phyloP scores from a whole-genome alignment of 108 stramenopile species.

The Nitzschia sp. region DNA sequence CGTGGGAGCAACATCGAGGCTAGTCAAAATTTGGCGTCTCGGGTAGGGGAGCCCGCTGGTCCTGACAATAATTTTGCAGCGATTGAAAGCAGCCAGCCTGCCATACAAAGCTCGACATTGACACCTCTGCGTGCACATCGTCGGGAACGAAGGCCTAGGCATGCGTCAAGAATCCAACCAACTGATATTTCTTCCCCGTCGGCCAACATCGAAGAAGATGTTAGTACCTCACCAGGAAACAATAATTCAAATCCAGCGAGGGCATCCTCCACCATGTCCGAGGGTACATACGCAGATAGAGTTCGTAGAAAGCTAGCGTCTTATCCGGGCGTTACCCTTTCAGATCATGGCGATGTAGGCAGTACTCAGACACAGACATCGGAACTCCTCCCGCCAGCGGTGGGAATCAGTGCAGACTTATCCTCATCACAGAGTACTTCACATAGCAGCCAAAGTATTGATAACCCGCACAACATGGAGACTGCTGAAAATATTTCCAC shows the following conservation, averaged over 20 bases:
- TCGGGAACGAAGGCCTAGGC: not conserved
- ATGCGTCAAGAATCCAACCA: not conserved
- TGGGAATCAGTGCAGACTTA: not conserved
- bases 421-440: not conserved
- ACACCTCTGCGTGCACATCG: not conserved
- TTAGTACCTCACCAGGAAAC: not conserved
- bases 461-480: not conserved
- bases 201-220: too few species aligned
- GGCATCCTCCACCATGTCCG: too few species aligned
- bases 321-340: not conserved
- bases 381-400: not conserved
- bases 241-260: not conserved
- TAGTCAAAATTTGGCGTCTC: not conserved
- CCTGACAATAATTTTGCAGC: too few species aligned
- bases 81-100: not conserved
- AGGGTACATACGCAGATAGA: not conserved
- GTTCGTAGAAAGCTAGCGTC: not conserved
- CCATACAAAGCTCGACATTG: not conserved
- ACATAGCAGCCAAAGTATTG: not conserved
- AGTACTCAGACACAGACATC: not conserved
- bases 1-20: not conserved
- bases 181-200: not conserved
- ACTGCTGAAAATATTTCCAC: not conserved
- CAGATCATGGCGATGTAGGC: not conserved
- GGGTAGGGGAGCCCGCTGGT: not conserved